These are phyloP conservation scores for Leptographium wingfieldii DNA, from an alignment of 2,329 filamentous ascomycete species.

Conservation along the genomic window DNA sequence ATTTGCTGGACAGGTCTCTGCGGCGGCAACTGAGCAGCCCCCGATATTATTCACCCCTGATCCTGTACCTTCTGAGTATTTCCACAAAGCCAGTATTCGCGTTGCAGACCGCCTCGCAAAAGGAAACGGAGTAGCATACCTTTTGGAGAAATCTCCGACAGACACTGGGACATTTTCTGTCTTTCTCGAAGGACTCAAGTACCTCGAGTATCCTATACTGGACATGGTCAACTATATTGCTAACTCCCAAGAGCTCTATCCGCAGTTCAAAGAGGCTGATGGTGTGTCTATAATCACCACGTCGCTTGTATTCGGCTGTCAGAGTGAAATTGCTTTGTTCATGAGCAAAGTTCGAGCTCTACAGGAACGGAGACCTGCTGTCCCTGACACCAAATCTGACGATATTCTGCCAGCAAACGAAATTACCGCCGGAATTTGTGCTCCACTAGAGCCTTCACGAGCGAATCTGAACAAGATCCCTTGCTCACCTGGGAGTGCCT, in stretches of 20 bases:
- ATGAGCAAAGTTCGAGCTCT: constrained; percentile 7
- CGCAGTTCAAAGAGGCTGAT: constrained; percentile 10
- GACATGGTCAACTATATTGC: constrained; percentile 12
- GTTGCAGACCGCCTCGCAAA: constrained; percentile 8
- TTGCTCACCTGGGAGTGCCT: not conserved
- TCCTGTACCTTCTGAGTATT: not conserved
- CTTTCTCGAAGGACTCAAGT: constrained; percentile 8
- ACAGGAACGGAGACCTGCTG: not conserved
- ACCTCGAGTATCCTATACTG: constrained; percentile 10
- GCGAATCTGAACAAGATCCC: not conserved
- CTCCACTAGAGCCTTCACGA: not conserved
- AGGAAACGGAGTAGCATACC: constrained; percentile 6
- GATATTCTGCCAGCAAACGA: not conserved
- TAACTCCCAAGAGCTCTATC: constrained; percentile 5
- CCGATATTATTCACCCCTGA: not conserved
- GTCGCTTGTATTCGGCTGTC: constrained; percentile 4
- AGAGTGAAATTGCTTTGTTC: constrained; percentile 6
- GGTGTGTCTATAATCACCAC: constrained; percentile 9
- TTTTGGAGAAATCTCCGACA: not conserved
- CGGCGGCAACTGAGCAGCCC: not conserved
- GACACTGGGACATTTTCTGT: constrained; percentile 6
- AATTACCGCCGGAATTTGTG: not conserved
- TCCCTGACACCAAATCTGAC: not conserved
- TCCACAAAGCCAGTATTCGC: constrained; percentile 5
- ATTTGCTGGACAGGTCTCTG: not conserved